Conservation (phyloP, 805 yeast species). For the Limtongia smithiae region DNA sequence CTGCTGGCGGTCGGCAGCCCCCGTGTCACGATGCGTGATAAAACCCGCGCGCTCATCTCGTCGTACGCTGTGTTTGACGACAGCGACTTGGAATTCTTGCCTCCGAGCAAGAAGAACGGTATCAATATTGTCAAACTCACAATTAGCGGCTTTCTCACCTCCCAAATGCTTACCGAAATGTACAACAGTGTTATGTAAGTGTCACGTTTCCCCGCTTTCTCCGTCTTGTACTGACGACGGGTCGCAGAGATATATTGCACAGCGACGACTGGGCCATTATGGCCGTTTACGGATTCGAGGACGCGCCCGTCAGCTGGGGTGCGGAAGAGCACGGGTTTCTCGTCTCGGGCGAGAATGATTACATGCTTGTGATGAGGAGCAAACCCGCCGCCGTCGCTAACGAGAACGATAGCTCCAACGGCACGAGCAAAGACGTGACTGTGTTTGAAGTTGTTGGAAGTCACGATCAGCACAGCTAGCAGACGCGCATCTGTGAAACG, state of each 20-base stretch:
- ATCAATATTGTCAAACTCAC: conserved; percentile 4
- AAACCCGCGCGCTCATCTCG: conserved; percentile 12
- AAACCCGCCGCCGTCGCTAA: too few species aligned
- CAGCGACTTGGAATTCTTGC: background rate
- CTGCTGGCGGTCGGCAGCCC: conserved; percentile 15
- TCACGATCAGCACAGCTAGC: conserved; percentile 14
- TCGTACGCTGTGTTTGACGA: conserved; percentile 20
- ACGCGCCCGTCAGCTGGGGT: conserved; percentile 28
- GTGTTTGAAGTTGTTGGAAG: conserved; percentile 14
- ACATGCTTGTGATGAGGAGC: conserved; percentile 13
- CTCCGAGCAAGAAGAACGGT: background rate
- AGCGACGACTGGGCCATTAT: conserved; percentile 13
- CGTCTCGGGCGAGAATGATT: conserved; percentile 23
- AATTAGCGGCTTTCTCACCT: conserved; percentile 16
- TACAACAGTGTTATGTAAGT: conserved; percentile 13
- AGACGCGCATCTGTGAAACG: background rate
- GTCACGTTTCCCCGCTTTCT: background rate
- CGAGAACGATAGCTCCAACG: conserved; percentile 2
- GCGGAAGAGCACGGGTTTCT: conserved; percentile 21
- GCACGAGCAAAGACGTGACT: background rate
- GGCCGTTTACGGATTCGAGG: conserved; percentile 27
- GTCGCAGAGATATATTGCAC: conserved; percentile 3
- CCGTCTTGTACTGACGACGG: background rate
- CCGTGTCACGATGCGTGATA: conserved; percentile 1
- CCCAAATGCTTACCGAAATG: conserved; percentile 1